phyloP scores from a whole-genome alignment of 2,329 filamentous ascomycete species.

The Pochonia chlamydosporia region DNA sequence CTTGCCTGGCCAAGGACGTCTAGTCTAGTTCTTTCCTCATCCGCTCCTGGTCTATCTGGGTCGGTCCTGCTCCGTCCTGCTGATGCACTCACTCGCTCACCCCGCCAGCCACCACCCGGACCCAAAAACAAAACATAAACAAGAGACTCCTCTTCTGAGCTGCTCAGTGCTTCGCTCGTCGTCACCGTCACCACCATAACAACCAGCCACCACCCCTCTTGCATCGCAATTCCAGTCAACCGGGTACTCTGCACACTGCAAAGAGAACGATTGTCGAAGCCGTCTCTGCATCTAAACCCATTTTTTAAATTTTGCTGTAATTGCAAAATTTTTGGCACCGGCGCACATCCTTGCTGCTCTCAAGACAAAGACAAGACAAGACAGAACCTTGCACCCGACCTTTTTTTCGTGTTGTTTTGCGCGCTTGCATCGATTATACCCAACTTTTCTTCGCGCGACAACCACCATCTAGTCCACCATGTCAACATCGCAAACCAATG shows the following conservation, averaged over 20 bases:
- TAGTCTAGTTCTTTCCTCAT: too few relatives aligned
- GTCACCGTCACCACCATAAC: conserved; percentile 9
- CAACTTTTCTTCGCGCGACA: neutral
- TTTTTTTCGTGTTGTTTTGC: neutral
- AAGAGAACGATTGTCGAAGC: too few relatives aligned
- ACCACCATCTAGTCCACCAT: conserved; percentile 12
- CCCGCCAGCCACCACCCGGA: conserved; percentile 1
- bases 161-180: too few relatives aligned
- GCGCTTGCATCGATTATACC: conserved; percentile 1
- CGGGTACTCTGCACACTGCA: too few relatives aligned
- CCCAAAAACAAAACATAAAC: conserved; percentile 12
- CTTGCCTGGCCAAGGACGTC: too few relatives aligned
- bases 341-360: neutral
- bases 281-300: too few relatives aligned
- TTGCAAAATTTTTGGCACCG: neutral
- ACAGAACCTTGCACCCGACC: neutral
- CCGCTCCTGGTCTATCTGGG: too few relatives aligned
- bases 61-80: neutral
- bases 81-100: neutral
- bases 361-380: too few relatives aligned
- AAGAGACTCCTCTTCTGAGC: conserved; percentile 3
- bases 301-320: too few relatives aligned
- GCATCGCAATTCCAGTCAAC: too few relatives aligned
- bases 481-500: conserved; percentile 38
- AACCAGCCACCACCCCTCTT: conserved; percentile 2